phyloP scores from a whole-genome alignment of 2,329 filamentous ascomycete genomes.

The Penicillium thymicola region DNA sequence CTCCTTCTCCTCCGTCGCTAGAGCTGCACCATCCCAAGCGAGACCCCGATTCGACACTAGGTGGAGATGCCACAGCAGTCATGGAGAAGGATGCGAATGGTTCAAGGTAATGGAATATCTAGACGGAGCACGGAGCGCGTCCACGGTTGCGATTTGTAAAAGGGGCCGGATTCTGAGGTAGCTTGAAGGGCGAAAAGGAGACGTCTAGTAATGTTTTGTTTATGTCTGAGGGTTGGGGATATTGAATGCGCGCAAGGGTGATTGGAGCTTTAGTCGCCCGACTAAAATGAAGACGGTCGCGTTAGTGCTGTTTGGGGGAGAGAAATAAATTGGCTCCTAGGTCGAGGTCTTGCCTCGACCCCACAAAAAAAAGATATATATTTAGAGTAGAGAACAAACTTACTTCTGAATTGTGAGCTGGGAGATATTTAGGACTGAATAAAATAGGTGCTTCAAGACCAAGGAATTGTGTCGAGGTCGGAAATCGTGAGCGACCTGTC shows the following conservation, averaged over 20 bases:
- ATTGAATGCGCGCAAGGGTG: slow-evolving; percentile 11
- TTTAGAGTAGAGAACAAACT: neutral
- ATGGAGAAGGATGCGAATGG: slow-evolving; percentile 44
- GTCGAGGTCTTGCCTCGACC: neutral
- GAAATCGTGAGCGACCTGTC: slow-evolving; percentile 29
- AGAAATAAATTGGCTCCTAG: slow-evolving; percentile 16
- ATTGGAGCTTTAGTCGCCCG: slow-evolving; percentile 18
- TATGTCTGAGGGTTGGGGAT: neutral
- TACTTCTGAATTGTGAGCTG: slow-evolving; percentile 12
- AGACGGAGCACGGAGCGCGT: slow-evolving; percentile 5
- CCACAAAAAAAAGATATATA: neutral
- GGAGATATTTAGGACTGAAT: slow-evolving; percentile 10
- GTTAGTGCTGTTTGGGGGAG: slow-evolving; percentile 30
- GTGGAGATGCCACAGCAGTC: slow-evolving; percentile 65
- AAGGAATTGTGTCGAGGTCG: slow-evolving; percentile 32
- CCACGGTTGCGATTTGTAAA: slow-evolving; percentile 10
- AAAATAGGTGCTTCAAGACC: slow-evolving; percentile 23
- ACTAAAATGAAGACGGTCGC: slow-evolving; percentile 30
- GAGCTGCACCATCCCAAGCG: slow-evolving; percentile 59
- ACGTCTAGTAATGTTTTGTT: neutral
- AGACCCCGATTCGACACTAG: slow-evolving; percentile 60
- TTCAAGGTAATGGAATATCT: slow-evolving; percentile 11
- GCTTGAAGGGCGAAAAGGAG: neutral
- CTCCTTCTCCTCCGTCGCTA: slow-evolving; percentile 57
- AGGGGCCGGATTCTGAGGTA: neutral